These are phyloP conservation scores for Copromyces sp. DNA, from an alignment of 495 filamentous ascomycete genomes.

Conservation along the genomic window DNA sequence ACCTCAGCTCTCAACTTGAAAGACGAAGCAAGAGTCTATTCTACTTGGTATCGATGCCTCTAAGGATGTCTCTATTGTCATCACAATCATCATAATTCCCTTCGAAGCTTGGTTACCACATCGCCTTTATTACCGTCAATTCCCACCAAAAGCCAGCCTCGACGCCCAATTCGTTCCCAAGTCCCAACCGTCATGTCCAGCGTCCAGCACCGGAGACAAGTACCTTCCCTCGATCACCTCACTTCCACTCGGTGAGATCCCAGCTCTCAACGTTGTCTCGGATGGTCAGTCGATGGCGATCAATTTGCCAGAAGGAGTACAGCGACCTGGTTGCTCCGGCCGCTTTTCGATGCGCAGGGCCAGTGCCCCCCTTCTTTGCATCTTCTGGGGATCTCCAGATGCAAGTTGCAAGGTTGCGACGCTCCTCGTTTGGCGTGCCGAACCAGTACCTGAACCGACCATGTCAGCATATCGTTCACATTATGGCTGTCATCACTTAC, in stretches of 20 bases:
- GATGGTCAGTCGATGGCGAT: constrained; percentile 52
- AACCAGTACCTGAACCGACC: constrained; percentile 58
- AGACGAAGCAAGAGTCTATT: background rate
- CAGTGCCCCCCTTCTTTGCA: constrained; percentile 55
- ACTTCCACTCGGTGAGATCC: constrained; percentile 49
- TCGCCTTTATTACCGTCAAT: background rate
- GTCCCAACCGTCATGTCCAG: background rate
- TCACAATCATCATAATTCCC: background rate
- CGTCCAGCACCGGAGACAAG: background rate
- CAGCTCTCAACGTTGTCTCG: constrained; percentile 45
- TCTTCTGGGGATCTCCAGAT: constrained; percentile 64
- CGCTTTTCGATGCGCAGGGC: constrained; percentile 46
- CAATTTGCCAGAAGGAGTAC: constrained; percentile 52
- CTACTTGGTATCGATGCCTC: background rate
- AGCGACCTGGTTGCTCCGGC: constrained; percentile 37
- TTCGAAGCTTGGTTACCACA: background rate
- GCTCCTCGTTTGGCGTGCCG: constrained; percentile 51
- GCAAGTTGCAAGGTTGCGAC: constrained; percentile 66
- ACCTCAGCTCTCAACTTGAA: background rate
- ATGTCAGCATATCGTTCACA: constrained; percentile 2
- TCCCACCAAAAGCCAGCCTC: background rate
- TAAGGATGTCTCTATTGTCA: background rate
- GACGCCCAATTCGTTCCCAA: background rate
- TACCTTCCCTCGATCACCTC: background rate
- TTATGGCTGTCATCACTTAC: constrained; percentile 24